Percentiles rank a stretch among this genome's conserved stretches.
Conservation (phyloP, 1,284 basidiomycete genomes). For the Sporisorium sorghi region DNA sequence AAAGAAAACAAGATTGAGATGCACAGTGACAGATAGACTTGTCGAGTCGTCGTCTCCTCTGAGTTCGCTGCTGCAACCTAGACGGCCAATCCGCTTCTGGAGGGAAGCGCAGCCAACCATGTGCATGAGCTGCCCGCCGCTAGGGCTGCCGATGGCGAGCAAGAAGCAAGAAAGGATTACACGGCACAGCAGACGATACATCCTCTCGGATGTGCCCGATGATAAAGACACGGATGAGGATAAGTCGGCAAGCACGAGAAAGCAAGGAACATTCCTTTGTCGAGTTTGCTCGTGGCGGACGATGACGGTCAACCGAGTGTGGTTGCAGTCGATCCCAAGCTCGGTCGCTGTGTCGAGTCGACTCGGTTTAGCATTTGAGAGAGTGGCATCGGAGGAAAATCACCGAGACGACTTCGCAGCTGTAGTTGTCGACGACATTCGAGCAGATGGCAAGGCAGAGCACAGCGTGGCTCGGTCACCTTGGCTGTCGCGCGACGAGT, state of each 20-base stretch:
- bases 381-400: conserved; percentile 2
- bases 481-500: neutral
- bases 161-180: conserved; percentile 4
- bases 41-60: conserved; percentile 30
- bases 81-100: conserved; percentile 9
- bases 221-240: conserved; percentile 1
- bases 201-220: conserved; percentile 19
- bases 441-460: neutral
- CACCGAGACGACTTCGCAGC: conserved; percentile 14
- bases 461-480: neutral
- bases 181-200: conserved; percentile 10
- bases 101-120: conserved; percentile 8
- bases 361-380: neutral
- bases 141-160: neutral
- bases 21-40: conserved; percentile 34
- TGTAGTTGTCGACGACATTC: neutral
- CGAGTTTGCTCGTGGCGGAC: neutral
- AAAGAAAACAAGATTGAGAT: conserved; percentile 13
- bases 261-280: conserved; percentile 13
- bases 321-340: conserved; percentile 30
- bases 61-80: conserved; percentile 10
- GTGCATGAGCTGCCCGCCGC: no score
- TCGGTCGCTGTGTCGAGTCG: conserved; percentile 1
- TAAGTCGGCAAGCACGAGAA: conserved; percentile 9
- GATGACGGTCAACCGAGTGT: neutral